Evolutionary conservation across 2,329 filamentous ascomycete species (phyloP), one percentile per base, ranked within the genome.

Genomic region (Penicillium vulpinum): DNA sequence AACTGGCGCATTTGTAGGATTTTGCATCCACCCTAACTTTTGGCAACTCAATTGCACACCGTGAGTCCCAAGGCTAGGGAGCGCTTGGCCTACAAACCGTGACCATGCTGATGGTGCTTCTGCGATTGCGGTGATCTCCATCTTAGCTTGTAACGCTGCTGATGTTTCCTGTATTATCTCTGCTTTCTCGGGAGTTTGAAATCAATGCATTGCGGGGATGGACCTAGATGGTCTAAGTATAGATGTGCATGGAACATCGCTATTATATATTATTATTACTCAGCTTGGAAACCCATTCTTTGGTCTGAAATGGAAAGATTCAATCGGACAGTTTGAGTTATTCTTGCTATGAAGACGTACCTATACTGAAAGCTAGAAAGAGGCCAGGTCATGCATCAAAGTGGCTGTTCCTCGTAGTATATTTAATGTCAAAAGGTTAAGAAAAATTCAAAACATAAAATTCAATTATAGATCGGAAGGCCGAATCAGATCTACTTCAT

Each of bases 401-500:
- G 8, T 21, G 5, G 5, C 18, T 22, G 5, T 41, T 21, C 6
- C 6, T 11, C 9, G 8, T 40, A 4, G 7, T 21, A 18, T 11
- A 11, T 22, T 10, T 5, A 35, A 51, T 6, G 5, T 7, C 3
- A n/a, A 35, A 9, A 21, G 24, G 10, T 26, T 13, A 45, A n/a
- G 15, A 36, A 35, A 43, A 49, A 26, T 13, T 16, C 16, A n/a
- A 39, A 40, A 36, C 24, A 33, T 29, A 22, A 49, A 15, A 44
- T 51, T 55, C 31, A 26, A 39, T 15, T 43, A 16, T 41, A 45
- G 24, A 22, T 31, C 11, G 8, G 28, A 48, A 33, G n/a, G 11
- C 7, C 11, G n/a, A 36, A n/a, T 28, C n/a, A 49, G 35, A 28
- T 40, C 45, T 54, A 54, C 51, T 52, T 52, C 24, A n/a, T 49